Evolutionary conservation across 1,284 basidiomycete genomes (phyloP), one percentile per base, ranked within the genome.

Genomic region (Moesziomyces sp.): DNA sequence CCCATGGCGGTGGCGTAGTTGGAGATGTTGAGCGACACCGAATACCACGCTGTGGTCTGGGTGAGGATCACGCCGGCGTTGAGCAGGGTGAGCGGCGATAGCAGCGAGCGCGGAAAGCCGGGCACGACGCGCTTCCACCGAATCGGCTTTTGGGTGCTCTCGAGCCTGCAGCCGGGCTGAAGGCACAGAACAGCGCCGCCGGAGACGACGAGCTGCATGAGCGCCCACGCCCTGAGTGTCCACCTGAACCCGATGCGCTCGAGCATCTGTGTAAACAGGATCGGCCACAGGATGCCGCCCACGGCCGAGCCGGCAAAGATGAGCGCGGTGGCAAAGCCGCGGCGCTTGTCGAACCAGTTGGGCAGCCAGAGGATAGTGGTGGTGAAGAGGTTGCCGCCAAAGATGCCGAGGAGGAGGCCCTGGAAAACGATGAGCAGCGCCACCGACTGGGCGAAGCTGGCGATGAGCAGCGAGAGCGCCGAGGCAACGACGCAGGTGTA

Each of bases 221-320:
- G 46, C 7, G 74, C 66, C 57, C 52, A 69, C 18, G 68, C 50
- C 10, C 78, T 56, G 16, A 80, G 45, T 3, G 78, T 79, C 77
- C 75, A 77, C 18, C 62, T n/a, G 40, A 79, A 80, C 1, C 78
- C 78, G 14, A 77, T 52, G 9, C 19, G 23, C 11, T 62, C 21
- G 16, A 80, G 66, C 18, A 74, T 43, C 16, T 62, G 48, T 2
- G 62, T 62, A 35, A 79, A 62, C 38, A 77, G 51, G 58, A 78
- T 56, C 3, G 78, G 78, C 57, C 74, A 79, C n/a, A 78, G 35
- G 44, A 76, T 70, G 10, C 78, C 78, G 11, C 78, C 78, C 8
- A 79, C 45, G 1, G 65, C 77, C 0, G 63, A 63, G 18, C 78
- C 78, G 19, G 57, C 54, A 46, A 75, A 78, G 54, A 80, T 76